Base-by-base conservation (phyloP, 306 rosid genomes). In the Macrotyloma uniflorum region DNA sequence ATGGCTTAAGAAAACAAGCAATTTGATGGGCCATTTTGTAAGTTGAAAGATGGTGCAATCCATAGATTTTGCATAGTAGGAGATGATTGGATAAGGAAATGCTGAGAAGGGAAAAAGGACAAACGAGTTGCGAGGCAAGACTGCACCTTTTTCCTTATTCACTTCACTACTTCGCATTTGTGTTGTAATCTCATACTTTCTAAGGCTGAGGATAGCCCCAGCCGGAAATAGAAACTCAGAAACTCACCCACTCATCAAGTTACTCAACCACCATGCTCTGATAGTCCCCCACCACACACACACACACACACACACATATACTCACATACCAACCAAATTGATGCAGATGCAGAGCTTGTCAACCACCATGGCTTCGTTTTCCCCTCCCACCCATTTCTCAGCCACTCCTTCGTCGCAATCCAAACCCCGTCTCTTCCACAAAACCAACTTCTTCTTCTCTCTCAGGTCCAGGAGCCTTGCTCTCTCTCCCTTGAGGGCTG, bases 321-420 rank as follows among this genome's bases (percentile, higher is more conserved):
- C 18, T 6, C n/a, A 1, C 67, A 22, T 5, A 1, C 32, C 64
- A 20, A 13, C 6, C 53, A 54, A 47, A 32, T 20, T n/a, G 64
- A 15, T 50, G 74, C 55, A 57, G 43, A 5, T 53, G 57, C 75
- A 11, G 38, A 38, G 72, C 76, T 85, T 86, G 78, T 72, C 92
- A 68, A 87, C 86, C 71, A 85, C 93, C 84, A 89, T 90, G 94
- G 88, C 97, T 43, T 90, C 90, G 51, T 84, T 88, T 76, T 92
- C 97, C 85, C 86, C 97, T 62, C 78, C 89, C 0, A 72, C 90
- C 62, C 89, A 71, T 45, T 72, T 87, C 77, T 80, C 90, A 7
- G 1, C 86, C n/a, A 74, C 90, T 18, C 79, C 90, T n/a, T 83
- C 94, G 9, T 62, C 84, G 5, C 8, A 16, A 49, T 68, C 84